Conservation (phyloP, 306 rosid species). For the Arachis stenosperma region DNA sequence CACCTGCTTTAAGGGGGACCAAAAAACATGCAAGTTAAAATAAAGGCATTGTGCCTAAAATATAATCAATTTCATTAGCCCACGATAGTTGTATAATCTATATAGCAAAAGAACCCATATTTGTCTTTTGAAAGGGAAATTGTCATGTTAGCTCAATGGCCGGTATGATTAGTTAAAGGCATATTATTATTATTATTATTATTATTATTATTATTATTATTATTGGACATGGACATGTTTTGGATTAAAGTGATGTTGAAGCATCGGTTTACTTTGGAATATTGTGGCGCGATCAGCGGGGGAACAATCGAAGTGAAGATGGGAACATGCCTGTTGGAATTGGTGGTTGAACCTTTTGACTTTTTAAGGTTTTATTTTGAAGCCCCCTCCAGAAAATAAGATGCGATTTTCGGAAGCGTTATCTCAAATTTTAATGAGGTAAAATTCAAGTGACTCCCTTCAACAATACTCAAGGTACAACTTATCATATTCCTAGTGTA, state of each 20-base stretch:
- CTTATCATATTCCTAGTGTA: not conserved
- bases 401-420: constrained; percentile 9
- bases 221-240: constrained; percentile 2
- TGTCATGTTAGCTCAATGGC: constrained; percentile 17
- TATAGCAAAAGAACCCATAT: not conserved
- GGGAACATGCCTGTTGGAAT: constrained; percentile 32
- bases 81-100: not conserved
- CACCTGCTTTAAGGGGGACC: constrained; percentile 1
- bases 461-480: not conserved
- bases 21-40: not conserved
- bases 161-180: constrained; percentile 35
- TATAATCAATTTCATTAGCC: constrained; percentile 9
- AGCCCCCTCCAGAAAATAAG: constrained; percentile 27
- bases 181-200: not conserved
- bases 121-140: constrained; percentile 22
- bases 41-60: constrained; percentile 20
- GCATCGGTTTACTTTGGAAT: constrained; percentile 26
- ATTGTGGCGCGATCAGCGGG: constrained; percentile 47
- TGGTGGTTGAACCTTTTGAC: constrained; percentile 29
- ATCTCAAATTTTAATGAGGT: not conserved
- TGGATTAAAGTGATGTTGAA: constrained; percentile 43
- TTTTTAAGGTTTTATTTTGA: not conserved
- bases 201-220: constrained; percentile 4
- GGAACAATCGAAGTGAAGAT: constrained; percentile 23
- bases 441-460: not conserved